Conservation (phyloP, 176 grass and related monocot genomes). For the Avena atlantica region DNA sequence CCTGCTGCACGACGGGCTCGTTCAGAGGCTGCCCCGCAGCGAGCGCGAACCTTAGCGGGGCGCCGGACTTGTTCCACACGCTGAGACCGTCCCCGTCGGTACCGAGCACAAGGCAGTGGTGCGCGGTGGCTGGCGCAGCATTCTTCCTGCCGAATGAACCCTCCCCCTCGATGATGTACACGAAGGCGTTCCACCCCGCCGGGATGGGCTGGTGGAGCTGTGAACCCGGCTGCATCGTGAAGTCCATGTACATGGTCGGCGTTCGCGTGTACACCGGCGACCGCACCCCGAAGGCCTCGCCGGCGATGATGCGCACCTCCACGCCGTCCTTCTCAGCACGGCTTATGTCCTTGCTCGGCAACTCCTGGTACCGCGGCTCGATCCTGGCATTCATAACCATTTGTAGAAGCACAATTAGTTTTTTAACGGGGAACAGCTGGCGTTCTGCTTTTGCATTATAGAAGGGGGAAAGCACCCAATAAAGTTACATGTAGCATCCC, state of each 20-base stretch:
- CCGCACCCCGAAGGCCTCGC: conserved; percentile 56
- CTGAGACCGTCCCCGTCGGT: no score
- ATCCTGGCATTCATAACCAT: conserved; percentile 46
- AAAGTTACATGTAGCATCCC: no score
- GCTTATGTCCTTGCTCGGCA: conserved; percentile 76
- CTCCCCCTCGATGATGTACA: conserved; percentile 82
- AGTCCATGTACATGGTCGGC: conserved; percentile 65
- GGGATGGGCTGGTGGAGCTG: conserved; percentile 66
- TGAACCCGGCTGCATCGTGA: conserved; percentile 63
- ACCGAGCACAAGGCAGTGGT: conserved; percentile 13
- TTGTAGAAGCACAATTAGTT: not conserved
- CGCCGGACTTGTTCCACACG: no score
- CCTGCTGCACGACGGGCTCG: no score
- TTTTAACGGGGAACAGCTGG: no score
- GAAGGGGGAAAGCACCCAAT: no score
- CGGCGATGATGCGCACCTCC: conserved; percentile 41
- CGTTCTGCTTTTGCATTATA: no score
- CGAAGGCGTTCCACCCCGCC: conserved; percentile 76
- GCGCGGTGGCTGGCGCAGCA: not conserved
- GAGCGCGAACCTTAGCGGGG: no score
- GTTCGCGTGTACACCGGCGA: conserved; percentile 64
- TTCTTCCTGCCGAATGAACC: conserved; percentile 63
- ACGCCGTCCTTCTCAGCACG: conserved; percentile 62
- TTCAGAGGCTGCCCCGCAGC: no score
- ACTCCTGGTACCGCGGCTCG: conserved; percentile 81